Conservation (phyloP, 225 moss, liverwort and hornwort genomes). For the Straminergon stramineum region DNA sequence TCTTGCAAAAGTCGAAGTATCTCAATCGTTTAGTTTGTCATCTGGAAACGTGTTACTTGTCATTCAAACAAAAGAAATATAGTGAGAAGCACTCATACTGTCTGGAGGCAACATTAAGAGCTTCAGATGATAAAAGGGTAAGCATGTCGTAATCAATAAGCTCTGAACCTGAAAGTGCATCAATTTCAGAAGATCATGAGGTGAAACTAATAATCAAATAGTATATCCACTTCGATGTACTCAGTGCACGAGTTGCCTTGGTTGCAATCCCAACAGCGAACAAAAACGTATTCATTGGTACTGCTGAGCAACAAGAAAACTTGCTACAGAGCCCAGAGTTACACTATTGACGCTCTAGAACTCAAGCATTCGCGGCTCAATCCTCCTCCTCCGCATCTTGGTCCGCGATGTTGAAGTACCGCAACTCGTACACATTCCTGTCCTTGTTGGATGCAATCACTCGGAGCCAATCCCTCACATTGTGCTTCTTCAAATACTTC, state of each 20-base stretch:
- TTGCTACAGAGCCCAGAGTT: conserved; percentile 6
- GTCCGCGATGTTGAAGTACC: conserved; percentile 40
- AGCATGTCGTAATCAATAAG: neutral
- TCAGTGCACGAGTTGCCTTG: neutral
- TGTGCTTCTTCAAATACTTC: conserved; percentile 54
- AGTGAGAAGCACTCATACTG: neutral
- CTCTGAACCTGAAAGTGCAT: no score
- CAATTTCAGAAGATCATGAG: neutral
- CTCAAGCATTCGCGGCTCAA: neutral
- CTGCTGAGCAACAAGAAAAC: neutral
- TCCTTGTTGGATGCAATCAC: conserved; percentile 46
- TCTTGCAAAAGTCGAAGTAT: neutral
- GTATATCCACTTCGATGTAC: neutral
- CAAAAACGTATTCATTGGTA: neutral
- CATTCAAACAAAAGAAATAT: neutral
- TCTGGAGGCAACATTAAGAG: neutral
- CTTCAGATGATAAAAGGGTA: neutral
- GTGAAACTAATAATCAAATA: neutral
- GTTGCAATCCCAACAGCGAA: conserved; percentile 9
- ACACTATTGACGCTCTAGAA: neutral
- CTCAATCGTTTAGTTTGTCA: neutral
- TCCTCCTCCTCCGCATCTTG: conserved; percentile 40
- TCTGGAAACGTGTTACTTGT: neutral
- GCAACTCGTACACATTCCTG: conserved; percentile 35
- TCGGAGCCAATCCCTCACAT: conserved; percentile 40